Percentiles rank a stretch among this genome's conserved stretches.
Evolutionary conservation across 2,329 filamentous ascomycete genomes (phyloP).

Genomic region (Fusarium sambucinum): DNA sequence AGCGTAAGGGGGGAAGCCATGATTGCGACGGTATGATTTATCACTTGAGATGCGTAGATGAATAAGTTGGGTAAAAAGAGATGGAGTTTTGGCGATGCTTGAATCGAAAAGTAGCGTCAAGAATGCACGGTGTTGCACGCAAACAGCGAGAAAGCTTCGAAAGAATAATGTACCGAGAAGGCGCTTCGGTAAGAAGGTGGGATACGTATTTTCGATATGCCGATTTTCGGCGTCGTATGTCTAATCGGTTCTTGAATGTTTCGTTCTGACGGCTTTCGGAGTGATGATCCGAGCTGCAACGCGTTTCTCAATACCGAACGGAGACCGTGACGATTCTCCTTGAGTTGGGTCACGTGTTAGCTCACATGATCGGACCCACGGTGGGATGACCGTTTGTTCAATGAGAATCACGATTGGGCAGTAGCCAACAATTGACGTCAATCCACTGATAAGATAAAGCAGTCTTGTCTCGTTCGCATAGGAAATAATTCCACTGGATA

Average conservation of each 20-base stretch:
- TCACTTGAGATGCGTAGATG: slow-evolving; percentile 3
- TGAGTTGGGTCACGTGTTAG: not conserved
- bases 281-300: slow-evolving; percentile 28
- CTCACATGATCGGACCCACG: slow-evolving; percentile 32
- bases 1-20: slow-evolving; percentile 70
- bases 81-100: not conserved
- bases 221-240: slow-evolving; percentile 1
- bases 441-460: slow-evolving; percentile 39
- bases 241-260: not conserved
- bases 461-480: not conserved
- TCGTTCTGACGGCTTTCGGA: slow-evolving; percentile 28
- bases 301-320: slow-evolving; percentile 24
- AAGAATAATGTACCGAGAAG: not conserved
- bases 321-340: slow-evolving; percentile 16
- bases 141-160: not conserved
- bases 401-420: not conserved
- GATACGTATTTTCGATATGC: slow-evolving; percentile 26
- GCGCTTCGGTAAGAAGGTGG: not conserved
- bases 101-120: not conserved
- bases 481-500: slow-evolving; percentile 7
- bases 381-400: slow-evolving; percentile 2
- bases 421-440: slow-evolving; percentile 34
- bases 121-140: not conserved
- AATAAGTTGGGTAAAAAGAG: not conserved
- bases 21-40: not conserved